Base-by-base conservation (phyloP, 768 basidiomycete species). In the Collybia sordida region DNA sequence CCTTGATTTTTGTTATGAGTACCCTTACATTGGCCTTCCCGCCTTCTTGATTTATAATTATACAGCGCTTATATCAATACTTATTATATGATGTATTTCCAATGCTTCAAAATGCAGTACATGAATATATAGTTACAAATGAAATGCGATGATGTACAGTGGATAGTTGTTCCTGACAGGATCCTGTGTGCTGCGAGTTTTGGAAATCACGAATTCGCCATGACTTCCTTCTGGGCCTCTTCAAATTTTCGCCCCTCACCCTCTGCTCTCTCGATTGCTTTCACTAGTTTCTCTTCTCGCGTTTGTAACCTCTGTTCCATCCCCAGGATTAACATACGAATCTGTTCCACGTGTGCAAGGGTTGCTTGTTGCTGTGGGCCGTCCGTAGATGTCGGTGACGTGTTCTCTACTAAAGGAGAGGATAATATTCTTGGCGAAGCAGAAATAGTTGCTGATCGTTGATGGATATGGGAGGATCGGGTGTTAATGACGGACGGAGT, bases 381-480 rank as follows among this genome's bases (percentile, higher is more conserved):
- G 42, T 36, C 48, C 23, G 53, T 36, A 41, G 45, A 23, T 19
- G 41, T 50, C 8, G 49, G 23, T 44, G 57, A 51, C 28, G 56
- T 41, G 28, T 48, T 42, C 38, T 52, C 35, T 31, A 58, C 22
- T 22, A 54, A 31, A 47, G 60, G 46, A 42, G 59, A 51, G 54
- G 48, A 46, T 19, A 61, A 53, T n/a, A 55, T 53, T 22, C 58
- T 62, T 0, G 60, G 59, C n/a, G 58, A 61, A 19, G 47, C 27
- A 19, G 52, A 42, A 35, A 70, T 59, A 35, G 72, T 70, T 54
- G 65, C 64, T 42, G 68, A 66, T 27, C 66, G 67, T 40, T 67
- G 65, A 51, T 73, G 66, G 25, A 68, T 49, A 11, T 31, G 31
- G 11, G 9, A 7, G 6, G 31, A 31, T 66, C 46, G 58, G 56